These are phyloP conservation scores for Hanseniaspora clermontiae DNA, from an alignment of 805 yeast genomes.

Conservation along the genomic window DNA sequence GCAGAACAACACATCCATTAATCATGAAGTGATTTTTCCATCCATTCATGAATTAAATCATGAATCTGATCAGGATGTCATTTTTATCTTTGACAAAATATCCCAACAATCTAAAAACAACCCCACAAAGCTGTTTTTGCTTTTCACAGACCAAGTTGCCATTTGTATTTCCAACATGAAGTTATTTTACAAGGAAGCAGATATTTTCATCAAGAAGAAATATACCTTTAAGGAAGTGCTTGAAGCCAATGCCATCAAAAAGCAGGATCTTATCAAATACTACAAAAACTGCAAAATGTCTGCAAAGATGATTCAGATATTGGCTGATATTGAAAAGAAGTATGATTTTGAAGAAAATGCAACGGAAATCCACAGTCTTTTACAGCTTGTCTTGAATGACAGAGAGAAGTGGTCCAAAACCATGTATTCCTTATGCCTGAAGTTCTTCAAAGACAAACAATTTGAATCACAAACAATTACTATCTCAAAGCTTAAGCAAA, in stretches of 20 bases:
- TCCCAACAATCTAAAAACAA: not conserved
- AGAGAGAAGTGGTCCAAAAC: slow-evolving; percentile 6
- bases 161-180: slow-evolving; percentile 13
- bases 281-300: slow-evolving; percentile 11
- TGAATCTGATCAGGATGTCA: slow-evolving; percentile 1
- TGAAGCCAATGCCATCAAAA: not conserved
- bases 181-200: slow-evolving; percentile 1
- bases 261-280: slow-evolving; percentile 4
- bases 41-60: slow-evolving; percentile 10
- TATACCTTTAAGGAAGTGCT: not conserved
- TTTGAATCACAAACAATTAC: slow-evolving; percentile 12
- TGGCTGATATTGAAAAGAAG: not conserved
- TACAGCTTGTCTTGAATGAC: slow-evolving; percentile 1
- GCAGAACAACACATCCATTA: not conserved
- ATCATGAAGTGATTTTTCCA: not conserved
- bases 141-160: slow-evolving; percentile 9
- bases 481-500: slow-evolving; percentile 8
- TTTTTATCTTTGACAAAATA: not conserved
- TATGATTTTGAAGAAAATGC: not conserved
- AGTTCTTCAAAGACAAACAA: slow-evolving; percentile 6
- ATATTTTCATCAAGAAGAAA: not conserved
- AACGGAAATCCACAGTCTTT: not conserved
- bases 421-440: slow-evolving; percentile 3
- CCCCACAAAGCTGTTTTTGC: not conserved
- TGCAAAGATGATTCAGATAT: slow-evolving; percentile 1